Conservation (phyloP, 2,329 filamentous ascomycete genomes). For the Botrytis galanthina region DNA sequence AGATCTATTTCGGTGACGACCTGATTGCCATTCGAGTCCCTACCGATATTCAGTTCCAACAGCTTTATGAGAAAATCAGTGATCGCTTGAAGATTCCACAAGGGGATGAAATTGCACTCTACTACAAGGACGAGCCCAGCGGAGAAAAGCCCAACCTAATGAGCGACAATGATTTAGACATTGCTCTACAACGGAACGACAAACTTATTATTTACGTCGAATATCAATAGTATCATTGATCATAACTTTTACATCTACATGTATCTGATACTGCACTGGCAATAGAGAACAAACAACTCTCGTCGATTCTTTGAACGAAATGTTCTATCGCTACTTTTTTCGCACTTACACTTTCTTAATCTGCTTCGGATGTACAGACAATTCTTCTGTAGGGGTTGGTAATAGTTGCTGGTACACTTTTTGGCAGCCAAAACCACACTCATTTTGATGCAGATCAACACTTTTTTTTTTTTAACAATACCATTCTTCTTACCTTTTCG, state of each 20-base stretch:
- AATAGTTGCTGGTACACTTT: slow-evolving; percentile 27
- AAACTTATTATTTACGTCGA: slow-evolving; percentile 80
- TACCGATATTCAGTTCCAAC: slow-evolving; percentile 71
- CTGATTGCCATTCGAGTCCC: slow-evolving; percentile 89
- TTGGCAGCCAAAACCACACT: slow-evolving; percentile 30
- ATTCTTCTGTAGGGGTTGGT: slow-evolving; percentile 26
- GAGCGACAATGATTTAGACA: slow-evolving; percentile 77
- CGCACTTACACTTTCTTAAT: slow-evolving; percentile 34
- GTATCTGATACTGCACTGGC: slow-evolving; percentile 14
- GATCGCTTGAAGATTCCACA: slow-evolving; percentile 75
- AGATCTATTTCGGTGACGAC: slow-evolving; percentile 90
- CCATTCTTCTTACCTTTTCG: slow-evolving; percentile 22
- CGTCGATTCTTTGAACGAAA: slow-evolving; percentile 11
- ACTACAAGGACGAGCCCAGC: slow-evolving; percentile 74
- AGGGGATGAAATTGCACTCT: slow-evolving; percentile 71
- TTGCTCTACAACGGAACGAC: slow-evolving; percentile 77
- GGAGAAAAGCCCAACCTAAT: slow-evolving; percentile 72
- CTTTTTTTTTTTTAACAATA: slow-evolving; percentile 14
- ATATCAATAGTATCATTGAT: slow-evolving; percentile 29
- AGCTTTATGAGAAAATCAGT: slow-evolving; percentile 78
- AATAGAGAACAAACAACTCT: slow-evolving; percentile 14
- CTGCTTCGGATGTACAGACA: slow-evolving; percentile 36
- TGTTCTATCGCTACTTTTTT: slow-evolving; percentile 18
- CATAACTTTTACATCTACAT: not conserved
- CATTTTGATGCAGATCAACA: slow-evolving; percentile 27